phyloP scores from a whole-genome alignment of 352 stramenopile genomes.

The Pythium dissimile region DNA sequence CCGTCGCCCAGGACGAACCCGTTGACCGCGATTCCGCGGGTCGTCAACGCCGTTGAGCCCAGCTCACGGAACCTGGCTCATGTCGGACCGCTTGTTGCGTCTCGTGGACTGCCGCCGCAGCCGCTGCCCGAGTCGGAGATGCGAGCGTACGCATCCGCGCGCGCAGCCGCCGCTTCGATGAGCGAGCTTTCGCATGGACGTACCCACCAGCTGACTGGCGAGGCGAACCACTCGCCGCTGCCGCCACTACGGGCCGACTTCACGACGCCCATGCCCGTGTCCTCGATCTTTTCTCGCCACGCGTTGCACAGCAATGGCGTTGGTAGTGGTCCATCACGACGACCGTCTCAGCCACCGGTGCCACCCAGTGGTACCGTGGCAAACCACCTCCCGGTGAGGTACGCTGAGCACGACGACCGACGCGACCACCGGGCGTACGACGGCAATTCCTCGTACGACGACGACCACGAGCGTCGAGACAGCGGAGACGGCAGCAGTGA shows the following conservation, averaged over 20 bases:
- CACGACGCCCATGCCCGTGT: neutral
- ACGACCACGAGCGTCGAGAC: slow-evolving; percentile 12
- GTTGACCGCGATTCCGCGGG: slow-evolving; percentile 10
- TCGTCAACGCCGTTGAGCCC: slow-evolving; percentile 9
- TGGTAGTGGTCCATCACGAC: neutral
- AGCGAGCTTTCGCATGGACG: slow-evolving; percentile 1
- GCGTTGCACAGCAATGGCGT: slow-evolving; percentile 6
- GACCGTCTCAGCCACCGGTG: neutral
- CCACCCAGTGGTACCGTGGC: neutral
- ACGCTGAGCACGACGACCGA: slow-evolving; percentile 9
- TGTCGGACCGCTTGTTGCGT: neutral
- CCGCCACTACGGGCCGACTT: slow-evolving; percentile 6
- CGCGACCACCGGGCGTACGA: slow-evolving; percentile 6
- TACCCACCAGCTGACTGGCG: neutral
- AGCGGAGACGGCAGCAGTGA: slow-evolving; percentile 19
- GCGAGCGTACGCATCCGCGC: slow-evolving; percentile 1
- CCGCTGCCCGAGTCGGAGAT: neutral
- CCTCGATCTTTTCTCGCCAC: slow-evolving; percentile 16
- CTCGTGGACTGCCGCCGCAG: neutral
- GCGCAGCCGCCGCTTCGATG: neutral
- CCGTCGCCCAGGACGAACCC: slow-evolving; percentile 27
- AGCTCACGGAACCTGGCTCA: neutral
- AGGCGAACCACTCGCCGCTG: slow-evolving; percentile 4
- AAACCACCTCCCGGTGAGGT: neutral
- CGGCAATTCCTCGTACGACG: slow-evolving; percentile 6